Evolutionary conservation across 2,329 filamentous ascomycete genomes (phyloP).

Genomic region (Penicillium palitans): DNA sequence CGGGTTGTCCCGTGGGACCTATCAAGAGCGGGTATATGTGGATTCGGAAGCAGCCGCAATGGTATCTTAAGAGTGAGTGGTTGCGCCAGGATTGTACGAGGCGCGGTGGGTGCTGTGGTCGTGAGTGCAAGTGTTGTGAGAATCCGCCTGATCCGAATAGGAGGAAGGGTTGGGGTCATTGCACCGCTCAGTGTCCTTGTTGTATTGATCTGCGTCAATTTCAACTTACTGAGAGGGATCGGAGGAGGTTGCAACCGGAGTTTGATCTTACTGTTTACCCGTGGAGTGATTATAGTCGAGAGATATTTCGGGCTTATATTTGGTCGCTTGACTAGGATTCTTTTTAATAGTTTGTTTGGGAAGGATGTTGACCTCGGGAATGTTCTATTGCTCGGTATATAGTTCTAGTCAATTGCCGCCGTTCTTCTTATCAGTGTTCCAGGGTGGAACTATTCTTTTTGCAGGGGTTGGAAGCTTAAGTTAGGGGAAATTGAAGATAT

Average conservation of each 20-base stretch:
- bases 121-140: constrained; percentile 12
- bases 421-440: not conserved
- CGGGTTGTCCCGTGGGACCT: constrained; percentile 3
- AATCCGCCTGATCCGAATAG: not conserved
- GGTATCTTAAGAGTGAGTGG: constrained; percentile 7
- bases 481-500: not conserved
- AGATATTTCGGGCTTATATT: constrained; percentile 11
- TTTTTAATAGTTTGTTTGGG: not conserved
- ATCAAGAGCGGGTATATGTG: constrained; percentile 8
- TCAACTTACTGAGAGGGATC: not conserved
- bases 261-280: constrained; percentile 9
- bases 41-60: constrained; percentile 7
- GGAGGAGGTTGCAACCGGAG: not conserved
- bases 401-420: not conserved
- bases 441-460: not conserved
- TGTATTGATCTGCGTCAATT: constrained; percentile 2
- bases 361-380: not conserved
- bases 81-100: constrained; percentile 9
- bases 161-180: constrained; percentile 10
- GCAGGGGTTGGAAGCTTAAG: not conserved
- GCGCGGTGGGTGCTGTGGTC: constrained; percentile 13
- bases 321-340: constrained; percentile 2
- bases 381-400: not conserved
- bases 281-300: constrained; percentile 8
- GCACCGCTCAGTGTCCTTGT: constrained; percentile 7